These are phyloP conservation scores for Mycena belliarum DNA, from an alignment of 768 basidiomycete genomes.

Conservation along the genomic window DNA sequence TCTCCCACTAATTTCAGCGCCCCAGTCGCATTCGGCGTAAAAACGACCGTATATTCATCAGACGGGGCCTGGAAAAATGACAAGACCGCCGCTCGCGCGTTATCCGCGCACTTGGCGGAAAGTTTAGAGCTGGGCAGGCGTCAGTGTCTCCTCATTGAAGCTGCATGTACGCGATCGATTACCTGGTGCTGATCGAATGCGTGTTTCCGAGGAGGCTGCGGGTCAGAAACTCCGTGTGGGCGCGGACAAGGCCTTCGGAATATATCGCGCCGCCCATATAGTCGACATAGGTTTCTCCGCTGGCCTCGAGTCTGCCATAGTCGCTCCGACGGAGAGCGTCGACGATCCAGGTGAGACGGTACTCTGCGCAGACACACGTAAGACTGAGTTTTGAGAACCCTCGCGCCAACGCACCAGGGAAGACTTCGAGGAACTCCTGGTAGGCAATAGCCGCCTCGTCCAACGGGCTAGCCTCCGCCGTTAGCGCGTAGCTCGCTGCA, in stretches of 20 bases:
- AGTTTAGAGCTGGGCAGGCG: constrained; percentile 74
- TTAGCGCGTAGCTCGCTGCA: too few relatives aligned
- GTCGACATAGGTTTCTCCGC: constrained; percentile 77
- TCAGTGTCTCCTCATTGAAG: background rate
- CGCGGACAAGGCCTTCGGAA: constrained; percentile 72
- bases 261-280: constrained; percentile 87
- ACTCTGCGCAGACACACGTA: too few relatives aligned
- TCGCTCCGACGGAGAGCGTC: constrained; percentile 67
- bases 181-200: constrained; percentile 71
- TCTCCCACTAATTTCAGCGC: constrained; percentile 84
- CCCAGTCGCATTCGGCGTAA: constrained; percentile 76
- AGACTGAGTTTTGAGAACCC: background rate
- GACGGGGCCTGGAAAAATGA: constrained; percentile 74
- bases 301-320: constrained; percentile 54
- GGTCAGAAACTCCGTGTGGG: constrained; percentile 68
- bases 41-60: constrained; percentile 72
- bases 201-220: constrained; percentile 75
- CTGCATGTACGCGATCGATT: constrained; percentile 38
- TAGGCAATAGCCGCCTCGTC: background rate
- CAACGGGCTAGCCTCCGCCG: background rate
- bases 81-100: constrained; percentile 71
- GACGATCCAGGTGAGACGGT: constrained; percentile 65
- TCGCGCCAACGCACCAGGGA: background rate
- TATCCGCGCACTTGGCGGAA: constrained; percentile 61
- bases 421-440: background rate